Conservation (phyloP, 2,329 filamentous ascomycete species). For the Alternaria sp. region DNA sequence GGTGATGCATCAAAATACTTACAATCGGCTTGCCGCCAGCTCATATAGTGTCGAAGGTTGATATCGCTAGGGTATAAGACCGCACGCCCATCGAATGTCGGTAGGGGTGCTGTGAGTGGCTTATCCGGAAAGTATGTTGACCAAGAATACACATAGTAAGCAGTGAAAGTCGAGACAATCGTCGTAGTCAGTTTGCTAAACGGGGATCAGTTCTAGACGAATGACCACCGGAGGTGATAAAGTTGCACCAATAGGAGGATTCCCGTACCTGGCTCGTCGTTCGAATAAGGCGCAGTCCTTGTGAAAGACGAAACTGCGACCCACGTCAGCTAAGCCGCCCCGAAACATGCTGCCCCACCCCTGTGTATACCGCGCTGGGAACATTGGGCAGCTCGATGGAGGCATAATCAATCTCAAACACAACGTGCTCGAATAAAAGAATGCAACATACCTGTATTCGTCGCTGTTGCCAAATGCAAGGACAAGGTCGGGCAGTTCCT, state of each 20-base stretch:
- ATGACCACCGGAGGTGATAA: background rate
- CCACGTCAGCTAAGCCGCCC: conserved; percentile 30
- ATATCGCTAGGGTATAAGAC: conserved; percentile 84
- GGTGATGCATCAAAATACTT: conserved; percentile 41
- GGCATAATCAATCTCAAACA: conserved; percentile 25
- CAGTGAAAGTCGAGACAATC: conserved; percentile 90
- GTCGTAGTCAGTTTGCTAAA: conserved; percentile 87
- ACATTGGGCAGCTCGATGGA: background rate
- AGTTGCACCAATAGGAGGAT: conserved; percentile 10
- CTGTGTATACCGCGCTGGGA: conserved; percentile 3
- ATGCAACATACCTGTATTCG: conserved; percentile 74
- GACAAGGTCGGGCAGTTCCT: conserved; percentile 81
- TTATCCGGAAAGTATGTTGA: conserved; percentile 73
- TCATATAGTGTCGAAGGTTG: conserved; percentile 92
- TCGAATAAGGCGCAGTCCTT: conserved; percentile 85
- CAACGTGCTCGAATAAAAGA: background rate
- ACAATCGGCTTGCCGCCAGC: conserved; percentile 98
- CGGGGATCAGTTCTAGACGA: conserved; percentile 20
- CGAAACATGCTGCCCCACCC: conserved; percentile 17
- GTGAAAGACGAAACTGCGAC: conserved; percentile 83
- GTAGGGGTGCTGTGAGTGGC: conserved; percentile 74
- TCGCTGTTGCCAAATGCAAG: conserved; percentile 94
- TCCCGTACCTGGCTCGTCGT: conserved; percentile 71
- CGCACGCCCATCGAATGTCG: conserved; percentile 90
- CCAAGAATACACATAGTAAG: conserved; percentile 88